Conservation (phyloP, 371 early-diverging fungal genomes). For the Mucor mucedo region DNA sequence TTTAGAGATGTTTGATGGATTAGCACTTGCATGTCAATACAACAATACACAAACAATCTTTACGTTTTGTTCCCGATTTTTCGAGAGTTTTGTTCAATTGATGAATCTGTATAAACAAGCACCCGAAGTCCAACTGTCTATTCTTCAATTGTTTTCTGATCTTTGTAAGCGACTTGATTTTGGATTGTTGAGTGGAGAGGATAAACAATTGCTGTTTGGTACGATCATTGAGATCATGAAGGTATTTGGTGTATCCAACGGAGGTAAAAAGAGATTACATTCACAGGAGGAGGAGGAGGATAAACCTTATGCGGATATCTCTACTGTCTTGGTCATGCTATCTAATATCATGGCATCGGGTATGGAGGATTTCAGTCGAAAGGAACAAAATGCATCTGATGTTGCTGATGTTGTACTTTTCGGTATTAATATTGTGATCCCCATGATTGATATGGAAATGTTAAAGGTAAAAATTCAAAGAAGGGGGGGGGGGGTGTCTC, state of each 20-base stretch:
- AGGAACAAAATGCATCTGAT: conserved; percentile 1
- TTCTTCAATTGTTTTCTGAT: conserved; percentile 64
- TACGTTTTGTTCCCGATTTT: conserved; percentile 61
- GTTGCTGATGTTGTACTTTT: conserved; percentile 74
- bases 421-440: conserved; percentile 71
- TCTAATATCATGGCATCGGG: conserved; percentile 66
- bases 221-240: conserved; percentile 56
- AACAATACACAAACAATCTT: conserved; percentile 67
- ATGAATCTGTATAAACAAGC: conserved; percentile 68
- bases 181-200: conserved; percentile 43
- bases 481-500: no score
- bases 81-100: conserved; percentile 68
- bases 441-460: conserved; percentile 76
- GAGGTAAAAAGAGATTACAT: conserved; percentile 59
- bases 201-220: conserved; percentile 52
- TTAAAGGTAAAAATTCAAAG: conserved; percentile 57
- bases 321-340: conserved; percentile 64
- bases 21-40: conserved; percentile 73
- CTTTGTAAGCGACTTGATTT: conserved; percentile 59
- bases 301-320: conserved; percentile 71
- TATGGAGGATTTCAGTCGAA: conserved; percentile 59
- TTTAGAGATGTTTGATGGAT: conserved; percentile 81
- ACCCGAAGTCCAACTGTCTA: conserved; percentile 67
- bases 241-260: conserved; percentile 56
- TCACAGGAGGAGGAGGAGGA: conserved; percentile 67